Conservation (phyloP, 495 filamentous ascomycete species). For the Penicillium chermesinum region DNA sequence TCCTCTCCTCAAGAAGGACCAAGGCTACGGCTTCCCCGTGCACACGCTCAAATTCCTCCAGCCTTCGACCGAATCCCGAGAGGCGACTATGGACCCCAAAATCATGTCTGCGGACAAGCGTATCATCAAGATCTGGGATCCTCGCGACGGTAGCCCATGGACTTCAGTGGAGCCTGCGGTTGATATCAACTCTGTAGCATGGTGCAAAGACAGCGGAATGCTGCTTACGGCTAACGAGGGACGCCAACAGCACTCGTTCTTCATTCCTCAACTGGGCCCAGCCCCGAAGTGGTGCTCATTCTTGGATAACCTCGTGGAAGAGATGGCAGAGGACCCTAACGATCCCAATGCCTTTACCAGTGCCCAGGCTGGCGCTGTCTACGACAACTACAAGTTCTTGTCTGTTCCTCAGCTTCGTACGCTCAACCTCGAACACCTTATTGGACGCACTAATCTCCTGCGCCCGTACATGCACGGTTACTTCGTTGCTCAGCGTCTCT, state of each 20-base stretch:
- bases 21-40: conserved; percentile 92
- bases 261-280: conserved; percentile 88
- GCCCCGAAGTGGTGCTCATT: conserved; percentile 95
- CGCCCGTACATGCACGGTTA: conserved; percentile 98
- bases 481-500: conserved; percentile 87
- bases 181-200: conserved; percentile 87
- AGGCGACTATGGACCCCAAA: conserved; percentile 66
- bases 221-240: conserved; percentile 94
- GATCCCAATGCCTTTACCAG: conserved; percentile 61
- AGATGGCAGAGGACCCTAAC: conserved; percentile 82
- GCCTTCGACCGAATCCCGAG: conserved; percentile 58
- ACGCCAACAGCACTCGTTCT: conserved; percentile 85
- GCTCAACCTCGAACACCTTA: conserved; percentile 77
- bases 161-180: conserved; percentile 92
- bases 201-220: conserved; percentile 85
- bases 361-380: conserved; percentile 61
- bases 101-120: conserved; percentile 87
- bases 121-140: conserved; percentile 96
- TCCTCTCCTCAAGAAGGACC: conserved; percentile 83
- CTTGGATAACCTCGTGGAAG: conserved; percentile 94
- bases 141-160: conserved; percentile 75
- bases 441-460: conserved; percentile 79
- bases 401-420: conserved; percentile 74
- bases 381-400: conserved; percentile 98
- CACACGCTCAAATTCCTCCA: conserved; percentile 84